phyloP scores from a whole-genome alignment of 768 basidiomycete genomes.

The Nidularia sp. region DNA sequence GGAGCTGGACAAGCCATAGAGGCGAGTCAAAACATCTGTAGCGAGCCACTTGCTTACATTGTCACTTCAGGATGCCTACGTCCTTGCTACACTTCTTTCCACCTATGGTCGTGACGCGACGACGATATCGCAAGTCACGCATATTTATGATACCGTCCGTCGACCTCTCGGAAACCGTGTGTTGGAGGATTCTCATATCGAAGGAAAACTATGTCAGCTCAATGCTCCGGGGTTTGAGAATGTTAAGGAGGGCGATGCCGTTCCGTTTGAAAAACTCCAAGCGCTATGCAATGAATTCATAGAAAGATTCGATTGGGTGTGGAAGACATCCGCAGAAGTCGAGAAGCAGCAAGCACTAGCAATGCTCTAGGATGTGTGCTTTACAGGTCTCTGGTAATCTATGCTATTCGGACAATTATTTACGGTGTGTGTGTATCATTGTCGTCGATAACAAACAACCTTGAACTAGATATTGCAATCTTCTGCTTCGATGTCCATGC shows the following conservation, averaged over 20 bases:
- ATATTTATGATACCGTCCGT: conserved; percentile 20
- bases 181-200: conserved; percentile 10
- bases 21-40: conserved; percentile 22
- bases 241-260: conserved; percentile 17
- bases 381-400: too few relatives aligned
- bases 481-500: background rate
- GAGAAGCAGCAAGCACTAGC: conserved; percentile 18
- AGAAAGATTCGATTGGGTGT: conserved; percentile 20
- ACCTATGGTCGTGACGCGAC: conserved; percentile 5
- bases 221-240: conserved; percentile 19
- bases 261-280: conserved; percentile 13
- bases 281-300: conserved; percentile 11
- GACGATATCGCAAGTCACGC: conserved; percentile 18
- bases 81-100: conserved; percentile 24
- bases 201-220: conserved; percentile 15
- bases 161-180: conserved; percentile 19
- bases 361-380: too few relatives aligned
- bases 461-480: background rate
- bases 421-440: too few relatives aligned
- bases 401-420: too few relatives aligned
- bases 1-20: conserved; percentile 28
- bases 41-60: conserved; percentile 8
- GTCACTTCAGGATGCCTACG: conserved; percentile 27
- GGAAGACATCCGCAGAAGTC: conserved; percentile 17
- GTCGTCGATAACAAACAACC: too few relatives aligned